Base-by-base conservation (phyloP, 495 filamentous ascomycete genomes). In the Pseudevernia furfuracea region DNA sequence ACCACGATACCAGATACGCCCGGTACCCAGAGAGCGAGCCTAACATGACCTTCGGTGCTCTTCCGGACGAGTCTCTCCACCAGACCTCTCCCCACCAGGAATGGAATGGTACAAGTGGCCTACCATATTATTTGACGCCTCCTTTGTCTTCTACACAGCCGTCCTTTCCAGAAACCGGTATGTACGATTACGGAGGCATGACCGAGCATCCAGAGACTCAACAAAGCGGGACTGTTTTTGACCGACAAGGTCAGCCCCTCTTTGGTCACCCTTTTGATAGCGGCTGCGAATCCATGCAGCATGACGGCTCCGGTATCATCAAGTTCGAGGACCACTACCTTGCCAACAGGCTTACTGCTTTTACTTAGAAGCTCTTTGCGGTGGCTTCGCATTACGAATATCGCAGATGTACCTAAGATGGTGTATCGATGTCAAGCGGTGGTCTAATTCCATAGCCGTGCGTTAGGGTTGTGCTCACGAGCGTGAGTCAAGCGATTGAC, bases 111-210 rank as follows among this genome's bases (percentile, higher is more conserved):
- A 32, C 48, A 11, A 34, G 15, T 36, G 21, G 44, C n/a, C 28
- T 60, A 48, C 63, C 63, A 43, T 65, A 65, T 30, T 65, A 39
- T 30, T 38, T 65, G 25, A 46, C 63, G 11, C 59, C 55, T 36
- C 55, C 63, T 28, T 52, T 52, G 28, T 41, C 38, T 34, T 60
- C 63, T 48, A 46, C 58, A 28, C 63, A 43, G n/a, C 60, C 63
- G 7, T 52, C 58, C 7, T 41, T 52, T 46, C 48, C 59, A n/a
- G 23, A 44, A 15, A n/a, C 30, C 7, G 17, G 25, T n/a, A 41
- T 41, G 30, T 61, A 65, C 41, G 63, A 61, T 15, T 61, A 61
- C 25, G 58, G 32, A n/a, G 19, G 49, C 46, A 56, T 49, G 36
- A 15, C 32, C 25, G 63, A 39, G 38, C 21, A 36, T 38, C 21